phyloP scores from a whole-genome alignment of 2,329 filamentous ascomycete species.

The Annulohypoxylon truncatum region DNA sequence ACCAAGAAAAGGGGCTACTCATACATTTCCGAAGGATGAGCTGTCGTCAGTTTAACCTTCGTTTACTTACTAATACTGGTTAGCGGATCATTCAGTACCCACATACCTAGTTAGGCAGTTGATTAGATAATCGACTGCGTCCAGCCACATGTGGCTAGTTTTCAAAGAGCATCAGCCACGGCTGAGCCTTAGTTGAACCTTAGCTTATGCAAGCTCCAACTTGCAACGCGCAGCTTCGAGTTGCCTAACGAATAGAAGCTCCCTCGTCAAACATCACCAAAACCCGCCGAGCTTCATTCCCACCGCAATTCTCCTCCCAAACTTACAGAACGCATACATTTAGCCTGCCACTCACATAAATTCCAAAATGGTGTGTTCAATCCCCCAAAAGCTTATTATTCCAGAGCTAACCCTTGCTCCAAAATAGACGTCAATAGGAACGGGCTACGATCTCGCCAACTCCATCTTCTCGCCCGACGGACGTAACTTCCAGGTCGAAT shows the following conservation, averaged over 20 bases:
- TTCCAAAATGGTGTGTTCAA: slow-evolving; percentile 38
- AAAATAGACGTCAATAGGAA: slow-evolving; percentile 95
- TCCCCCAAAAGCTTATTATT: background rate
- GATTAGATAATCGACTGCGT: background rate
- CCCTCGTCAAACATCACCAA: slow-evolving; percentile 35
- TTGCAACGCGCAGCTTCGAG: slow-evolving; percentile 48
- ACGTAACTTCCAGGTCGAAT: slow-evolving; percentile 99
- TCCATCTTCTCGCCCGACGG: slow-evolving; percentile 99
- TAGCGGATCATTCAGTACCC: background rate
- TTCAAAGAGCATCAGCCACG: slow-evolving; percentile 12
- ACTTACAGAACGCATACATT: background rate
- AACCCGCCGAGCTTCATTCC: slow-evolving; percentile 36
- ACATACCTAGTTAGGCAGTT: background rate
- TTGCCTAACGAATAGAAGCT: slow-evolving; percentile 44
- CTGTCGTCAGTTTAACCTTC: background rate
- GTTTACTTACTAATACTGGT: background rate
- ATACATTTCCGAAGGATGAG: too few relatives aligned
- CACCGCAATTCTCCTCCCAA: slow-evolving; percentile 3
- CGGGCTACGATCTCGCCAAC: slow-evolving; percentile 98
- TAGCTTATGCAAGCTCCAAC: slow-evolving; percentile 21
- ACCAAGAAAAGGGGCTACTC: background rate
- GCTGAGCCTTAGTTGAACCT: background rate
- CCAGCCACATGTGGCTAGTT: background rate
- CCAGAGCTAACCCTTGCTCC: slow-evolving; percentile 27
- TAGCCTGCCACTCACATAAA: background rate